These are phyloP conservation scores for Antarctomyces pellizariae DNA, from an alignment of 495 filamentous ascomycete genomes.

Conservation along the genomic window DNA sequence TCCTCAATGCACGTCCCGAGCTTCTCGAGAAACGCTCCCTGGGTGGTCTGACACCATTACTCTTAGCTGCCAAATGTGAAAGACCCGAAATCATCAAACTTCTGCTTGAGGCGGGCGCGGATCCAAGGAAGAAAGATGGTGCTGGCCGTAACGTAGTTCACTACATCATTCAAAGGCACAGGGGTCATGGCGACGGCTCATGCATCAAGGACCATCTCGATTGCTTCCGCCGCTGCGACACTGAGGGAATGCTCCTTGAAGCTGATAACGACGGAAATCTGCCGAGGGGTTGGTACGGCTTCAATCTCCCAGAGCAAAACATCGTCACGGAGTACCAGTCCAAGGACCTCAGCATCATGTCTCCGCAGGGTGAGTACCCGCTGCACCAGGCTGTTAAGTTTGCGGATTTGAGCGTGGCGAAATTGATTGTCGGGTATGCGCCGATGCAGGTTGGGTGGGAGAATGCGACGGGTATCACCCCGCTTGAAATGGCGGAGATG, in stretches of 20 bases:
- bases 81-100: constrained; percentile 28
- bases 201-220: too few relatives aligned
- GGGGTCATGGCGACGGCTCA: too few relatives aligned
- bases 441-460: too few relatives aligned
- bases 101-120: constrained; percentile 37
- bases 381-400: constrained; percentile 31
- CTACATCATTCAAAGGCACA: too few relatives aligned
- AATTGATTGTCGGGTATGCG: constrained; percentile 26
- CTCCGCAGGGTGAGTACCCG: constrained; percentile 42
- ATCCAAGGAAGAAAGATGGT: constrained; percentile 20
- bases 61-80: constrained; percentile 27
- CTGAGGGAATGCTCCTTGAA: too few relatives aligned
- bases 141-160: constrained; percentile 7
- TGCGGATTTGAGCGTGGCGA: constrained; percentile 15
- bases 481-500: constrained; percentile 37
- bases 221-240: too few relatives aligned
- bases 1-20: constrained; percentile 31
- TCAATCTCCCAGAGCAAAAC: constrained; percentile 27
- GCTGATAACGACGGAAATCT: too few relatives aligned
- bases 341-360: too few relatives aligned
- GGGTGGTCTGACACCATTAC: constrained; percentile 34
- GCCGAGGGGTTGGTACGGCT: too few relatives aligned
- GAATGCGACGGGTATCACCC: constrained; percentile 48
- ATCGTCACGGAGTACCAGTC: constrained; percentile 39
- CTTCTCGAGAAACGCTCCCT: constrained; percentile 30